These are phyloP conservation scores for Botrytis hyacinthi DNA, from an alignment of 2,329 filamentous ascomycete genomes.

Conservation along the genomic window DNA sequence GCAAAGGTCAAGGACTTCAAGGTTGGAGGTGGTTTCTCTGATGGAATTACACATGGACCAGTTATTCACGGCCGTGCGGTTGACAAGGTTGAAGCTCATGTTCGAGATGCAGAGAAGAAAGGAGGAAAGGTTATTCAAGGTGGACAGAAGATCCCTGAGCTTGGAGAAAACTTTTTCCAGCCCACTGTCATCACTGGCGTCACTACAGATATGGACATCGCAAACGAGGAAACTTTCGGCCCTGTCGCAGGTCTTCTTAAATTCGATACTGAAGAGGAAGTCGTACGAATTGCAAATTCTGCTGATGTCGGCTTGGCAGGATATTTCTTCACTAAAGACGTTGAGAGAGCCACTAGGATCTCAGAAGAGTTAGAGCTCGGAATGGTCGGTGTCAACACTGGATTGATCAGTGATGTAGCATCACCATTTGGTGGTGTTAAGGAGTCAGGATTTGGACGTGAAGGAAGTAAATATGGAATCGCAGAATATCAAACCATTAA, in stretches of 20 bases:
- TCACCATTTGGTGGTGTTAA: slow-evolving; percentile 58
- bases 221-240: slow-evolving; percentile 90
- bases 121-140: slow-evolving; percentile 74
- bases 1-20: slow-evolving; percentile 72
- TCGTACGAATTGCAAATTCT: slow-evolving; percentile 77
- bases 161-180: slow-evolving; percentile 84
- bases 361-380: slow-evolving; percentile 75
- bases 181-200: slow-evolving; percentile 87
- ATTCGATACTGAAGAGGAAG: slow-evolving; percentile 86
- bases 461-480: slow-evolving; percentile 54
- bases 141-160: slow-evolving; percentile 68
- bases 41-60: slow-evolving; percentile 73
- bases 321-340: slow-evolving; percentile 79
- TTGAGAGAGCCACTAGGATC: slow-evolving; percentile 59
- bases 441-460: slow-evolving; percentile 54
- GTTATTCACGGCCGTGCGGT: slow-evolving; percentile 83
- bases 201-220: slow-evolving; percentile 80
- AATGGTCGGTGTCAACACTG: slow-evolving; percentile 85
- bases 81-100: slow-evolving; percentile 74
- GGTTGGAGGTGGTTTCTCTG: slow-evolving; percentile 71
- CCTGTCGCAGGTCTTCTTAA: slow-evolving; percentile 87
- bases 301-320: slow-evolving; percentile 86
- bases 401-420: slow-evolving; percentile 55
- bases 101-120: slow-evolving; percentile 74
- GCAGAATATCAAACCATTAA: slow-evolving; percentile 54